Base-by-base conservation (phyloP, 306 rosid species). In the Inga leiocalycina region DNA sequence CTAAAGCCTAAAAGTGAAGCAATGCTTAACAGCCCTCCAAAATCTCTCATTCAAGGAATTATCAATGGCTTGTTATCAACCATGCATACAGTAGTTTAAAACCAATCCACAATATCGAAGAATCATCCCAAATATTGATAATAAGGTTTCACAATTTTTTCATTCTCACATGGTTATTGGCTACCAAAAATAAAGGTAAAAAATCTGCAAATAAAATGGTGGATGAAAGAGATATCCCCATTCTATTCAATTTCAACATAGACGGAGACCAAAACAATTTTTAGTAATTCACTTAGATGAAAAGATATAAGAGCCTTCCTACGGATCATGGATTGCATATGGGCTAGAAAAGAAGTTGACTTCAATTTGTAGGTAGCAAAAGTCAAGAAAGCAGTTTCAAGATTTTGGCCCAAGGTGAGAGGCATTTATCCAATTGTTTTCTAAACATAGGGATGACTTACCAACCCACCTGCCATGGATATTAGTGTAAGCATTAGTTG, bases 381-480 rank as follows among this genome's bases (percentile, higher is more conserved):
- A 79, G 75, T 35, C 51, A 54, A n/a, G 82, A 49, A 76, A 73
- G 11, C 19, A 54, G 61, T 84, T 81, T 84, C 59, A 77, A 45
- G 83, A 79, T 80, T 86, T 86, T 74, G 81, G 78, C 85, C 59
- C 85, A 83, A 79, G 76, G 76, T 71, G 61, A 70, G 76, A 81
- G 93, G 77, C 86, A 77, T 81, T 80, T 86, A 59, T 80, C 51
- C 78, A 78, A 75, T 81, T 78, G 79, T 73, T 80, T 80, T 84
- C 84, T 75, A 82, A 67, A 89, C 86, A 86, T 74, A 68, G 65
- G 80, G 84, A 85, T 75, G 86, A 90, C 92, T 91, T 92, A 90
- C 97, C 93, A 87, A 96, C 98, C 97, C 93, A 96, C 99, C 99
- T 96, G 92, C 91, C 91, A 89, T 86, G 91, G 81, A 93, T 86